Conservation (phyloP, 805 yeast genomes). For the Cyberlindnera xylosilytica region DNA sequence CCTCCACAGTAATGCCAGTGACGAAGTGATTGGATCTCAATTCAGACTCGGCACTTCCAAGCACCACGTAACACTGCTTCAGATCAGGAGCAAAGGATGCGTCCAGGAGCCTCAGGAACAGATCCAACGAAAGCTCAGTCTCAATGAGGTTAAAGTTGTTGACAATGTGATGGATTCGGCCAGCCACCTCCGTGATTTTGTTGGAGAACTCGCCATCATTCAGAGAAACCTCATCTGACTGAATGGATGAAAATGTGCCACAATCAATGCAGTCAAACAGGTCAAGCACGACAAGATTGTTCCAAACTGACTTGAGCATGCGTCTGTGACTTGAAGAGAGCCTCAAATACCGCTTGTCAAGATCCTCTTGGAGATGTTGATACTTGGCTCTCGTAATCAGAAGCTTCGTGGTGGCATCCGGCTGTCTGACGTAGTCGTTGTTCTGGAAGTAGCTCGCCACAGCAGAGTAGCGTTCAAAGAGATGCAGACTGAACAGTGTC, state of each 20-base stretch:
- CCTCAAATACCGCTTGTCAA: conserved; percentile 9
- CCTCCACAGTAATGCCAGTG: no score
- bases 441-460: no score
- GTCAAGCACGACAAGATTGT: conserved; percentile 10
- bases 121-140: no score
- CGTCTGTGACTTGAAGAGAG: background rate
- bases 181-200: no score
- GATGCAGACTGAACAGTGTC: conserved; percentile 1
- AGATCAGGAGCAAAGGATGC: no score
- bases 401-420: conserved; percentile 2
- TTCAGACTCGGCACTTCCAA: no score
- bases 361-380: conserved; percentile 11
- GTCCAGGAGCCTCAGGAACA: no score
- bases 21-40: no score
- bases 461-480: conserved; percentile 10
- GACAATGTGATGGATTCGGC: no score
- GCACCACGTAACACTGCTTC: no score
- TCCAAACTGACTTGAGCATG: conserved; percentile 10
- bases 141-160: no score
- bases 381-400: conserved; percentile 9
- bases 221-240: conserved; percentile 2
- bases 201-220: background rate
- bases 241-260: conserved; percentile 6
- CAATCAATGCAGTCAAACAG: conserved; percentile 8
- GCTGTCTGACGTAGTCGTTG: conserved; percentile 3